phyloP scores from a whole-genome alignment of 2,329 filamentous ascomycete species.

The Chaetothyriales sp. region DNA sequence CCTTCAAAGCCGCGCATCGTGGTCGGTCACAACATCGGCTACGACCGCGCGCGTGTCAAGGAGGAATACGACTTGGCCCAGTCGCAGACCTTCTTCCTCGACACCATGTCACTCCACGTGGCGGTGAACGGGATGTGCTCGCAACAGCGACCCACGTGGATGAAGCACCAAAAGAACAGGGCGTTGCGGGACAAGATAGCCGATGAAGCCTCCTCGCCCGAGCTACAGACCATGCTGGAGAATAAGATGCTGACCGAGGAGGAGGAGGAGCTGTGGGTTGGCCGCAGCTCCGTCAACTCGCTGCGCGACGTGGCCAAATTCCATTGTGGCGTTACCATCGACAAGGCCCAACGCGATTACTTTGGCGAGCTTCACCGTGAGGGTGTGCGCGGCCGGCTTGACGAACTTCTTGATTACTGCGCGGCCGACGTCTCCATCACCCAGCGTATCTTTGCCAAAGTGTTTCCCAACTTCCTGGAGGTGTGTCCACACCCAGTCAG shows the following conservation, averaged over 20 bases:
- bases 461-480: constrained; percentile 76
- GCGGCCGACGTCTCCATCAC: constrained; percentile 87
- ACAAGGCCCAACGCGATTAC: constrained; percentile 73
- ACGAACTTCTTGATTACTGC: constrained; percentile 82
- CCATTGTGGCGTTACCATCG: constrained; percentile 71
- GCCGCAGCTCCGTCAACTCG: constrained; percentile 87
- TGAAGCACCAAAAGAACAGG: constrained; percentile 83
- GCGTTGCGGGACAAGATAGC: constrained; percentile 70
- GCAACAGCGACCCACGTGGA: constrained; percentile 87
- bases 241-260: constrained; percentile 56
- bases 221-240: constrained; percentile 56
- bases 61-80: constrained; percentile 83
- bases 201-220: constrained; percentile 52
- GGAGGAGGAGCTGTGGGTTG: constrained; percentile 92
- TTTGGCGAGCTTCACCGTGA: constrained; percentile 68
- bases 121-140: constrained; percentile 99
- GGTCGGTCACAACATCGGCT: constrained; percentile 90
- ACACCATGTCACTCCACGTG: constrained; percentile 96
- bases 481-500: constrained; percentile 94
- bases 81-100: constrained; percentile 71
- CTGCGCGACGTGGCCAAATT: constrained; percentile 91
- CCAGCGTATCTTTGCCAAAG: constrained; percentile 82
- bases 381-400: constrained; percentile 55
- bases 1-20: constrained; percentile 57
- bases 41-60: constrained; percentile 70